Percentiles rank a stretch among this genome's conserved stretches.
Evolutionary conservation across 148 eudicot genomes (phyloP).

Genomic region (Nepenthes gracilis): DNA sequence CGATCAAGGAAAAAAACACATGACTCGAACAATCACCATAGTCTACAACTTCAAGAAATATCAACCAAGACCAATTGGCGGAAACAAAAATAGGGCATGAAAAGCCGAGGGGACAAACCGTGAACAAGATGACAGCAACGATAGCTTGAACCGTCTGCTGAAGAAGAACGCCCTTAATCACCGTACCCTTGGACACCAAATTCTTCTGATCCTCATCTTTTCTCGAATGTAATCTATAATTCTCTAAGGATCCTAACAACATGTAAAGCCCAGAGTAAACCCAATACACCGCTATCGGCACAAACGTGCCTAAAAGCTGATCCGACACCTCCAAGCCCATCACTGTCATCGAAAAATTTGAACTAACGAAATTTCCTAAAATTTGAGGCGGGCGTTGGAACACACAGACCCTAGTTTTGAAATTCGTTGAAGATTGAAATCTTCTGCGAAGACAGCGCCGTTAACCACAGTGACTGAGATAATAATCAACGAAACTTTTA

Average conservation of each 20-base stretch:
- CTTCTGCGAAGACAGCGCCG: too few species aligned
- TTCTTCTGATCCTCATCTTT: conserved; percentile 29
- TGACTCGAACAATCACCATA: too few species aligned
- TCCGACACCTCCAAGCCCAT: conserved; percentile 21
- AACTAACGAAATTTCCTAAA: too few species aligned
- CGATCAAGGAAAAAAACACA: too few species aligned
- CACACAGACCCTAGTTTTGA: too few species aligned
- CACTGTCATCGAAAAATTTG: not conserved
- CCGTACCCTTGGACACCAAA: not conserved
- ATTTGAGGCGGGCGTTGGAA: too few species aligned
- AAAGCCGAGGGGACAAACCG: not conserved
- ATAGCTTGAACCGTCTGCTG: not conserved
- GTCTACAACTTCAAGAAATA: too few species aligned
- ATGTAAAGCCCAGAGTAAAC: conserved; percentile 45
- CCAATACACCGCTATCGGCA: conserved; percentile 48
- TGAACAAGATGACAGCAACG: not conserved
- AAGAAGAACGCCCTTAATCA: conserved; percentile 1
- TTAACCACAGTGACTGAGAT: too few species aligned
- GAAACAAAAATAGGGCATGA: too few species aligned
- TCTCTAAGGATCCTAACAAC: conserved; percentile 25
- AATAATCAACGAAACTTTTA: too few species aligned
- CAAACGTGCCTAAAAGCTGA: conserved; percentile 41
- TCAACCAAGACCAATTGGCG: too few species aligned
- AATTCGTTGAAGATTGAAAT: too few species aligned
- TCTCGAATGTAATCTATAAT: conserved; percentile 38